Conservation (phyloP, 2,329 filamentous ascomycete species). For the Penicillium decumbens region DNA sequence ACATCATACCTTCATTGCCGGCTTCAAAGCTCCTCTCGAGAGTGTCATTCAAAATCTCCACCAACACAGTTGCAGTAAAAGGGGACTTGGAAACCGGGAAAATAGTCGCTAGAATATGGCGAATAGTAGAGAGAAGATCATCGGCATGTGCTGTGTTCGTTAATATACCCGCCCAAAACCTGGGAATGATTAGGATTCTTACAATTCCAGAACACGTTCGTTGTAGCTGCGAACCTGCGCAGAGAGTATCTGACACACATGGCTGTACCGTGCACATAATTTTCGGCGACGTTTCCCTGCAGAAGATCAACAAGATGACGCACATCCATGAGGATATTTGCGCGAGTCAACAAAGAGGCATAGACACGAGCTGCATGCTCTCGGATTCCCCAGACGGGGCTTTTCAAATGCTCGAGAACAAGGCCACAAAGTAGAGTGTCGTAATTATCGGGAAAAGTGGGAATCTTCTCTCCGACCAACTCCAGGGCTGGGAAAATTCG, state of each 20-base stretch:
- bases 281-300: conserved; percentile 25
- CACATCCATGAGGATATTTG: conserved; percentile 31
- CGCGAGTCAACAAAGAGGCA: conserved; percentile 35
- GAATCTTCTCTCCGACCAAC: conserved; percentile 43
- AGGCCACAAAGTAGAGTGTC: conserved; percentile 31
- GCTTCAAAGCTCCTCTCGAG: conserved; percentile 33
- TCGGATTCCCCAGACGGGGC: conserved; percentile 44
- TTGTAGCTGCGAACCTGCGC: conserved; percentile 32
- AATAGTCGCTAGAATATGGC: conserved; percentile 22
- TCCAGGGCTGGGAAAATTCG: conserved; percentile 46
- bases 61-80: conserved; percentile 31
- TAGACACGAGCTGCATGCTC: conserved; percentile 46
- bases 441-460: conserved; percentile 30
- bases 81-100: conserved; percentile 33
- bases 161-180: background rate
- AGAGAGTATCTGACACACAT: conserved; percentile 40
- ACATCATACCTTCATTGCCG: conserved; percentile 27
- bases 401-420: conserved; percentile 38
- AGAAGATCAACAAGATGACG: conserved; percentile 22
- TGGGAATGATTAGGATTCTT: conserved; percentile 5
- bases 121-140: conserved; percentile 24
- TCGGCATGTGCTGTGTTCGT: conserved; percentile 28
- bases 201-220: conserved; percentile 35
- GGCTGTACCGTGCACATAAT: conserved; percentile 40
- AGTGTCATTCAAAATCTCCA: conserved; percentile 38